Conservation (phyloP, 805 yeast species). For the Saturnispora silvae region DNA sequence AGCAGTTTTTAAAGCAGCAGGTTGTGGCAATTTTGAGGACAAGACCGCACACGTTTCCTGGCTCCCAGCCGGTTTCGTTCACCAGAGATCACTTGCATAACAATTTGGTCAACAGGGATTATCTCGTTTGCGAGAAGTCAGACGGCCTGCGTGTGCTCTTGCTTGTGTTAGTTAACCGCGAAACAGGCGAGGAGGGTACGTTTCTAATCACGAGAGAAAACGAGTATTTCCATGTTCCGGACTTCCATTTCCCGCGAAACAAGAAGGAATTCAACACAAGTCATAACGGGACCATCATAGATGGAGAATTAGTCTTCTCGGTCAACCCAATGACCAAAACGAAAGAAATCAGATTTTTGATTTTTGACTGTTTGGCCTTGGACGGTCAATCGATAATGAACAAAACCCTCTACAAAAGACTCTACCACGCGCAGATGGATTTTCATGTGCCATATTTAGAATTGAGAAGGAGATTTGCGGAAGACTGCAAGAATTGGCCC, state of each 20-base stretch:
- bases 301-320: conserved; percentile 86
- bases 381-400: conserved; percentile 64
- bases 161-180: conserved; percentile 47
- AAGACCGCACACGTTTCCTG: conserved; percentile 59
- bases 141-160: conserved; percentile 86
- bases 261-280: conserved; percentile 39
- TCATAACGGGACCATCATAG: conserved; percentile 83
- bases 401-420: conserved; percentile 65
- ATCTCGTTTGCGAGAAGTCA: conserved; percentile 89
- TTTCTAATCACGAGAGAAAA: conserved; percentile 83
- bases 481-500: conserved; percentile 65
- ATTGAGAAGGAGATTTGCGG: conserved; percentile 59
- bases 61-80: conserved; percentile 93
- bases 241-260: conserved; percentile 68
- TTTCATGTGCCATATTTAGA: conserved; percentile 75
- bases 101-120: conserved; percentile 59
- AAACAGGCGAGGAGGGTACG: conserved; percentile 75
- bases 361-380: conserved; percentile 84
- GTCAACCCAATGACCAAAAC: conserved; percentile 41
- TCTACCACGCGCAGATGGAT: conserved; percentile 76
- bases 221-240: conserved; percentile 72
- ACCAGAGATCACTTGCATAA: conserved; percentile 59
- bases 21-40: conserved; percentile 54
- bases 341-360: conserved; percentile 65
- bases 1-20: conserved; percentile 54